Base-by-base conservation (phyloP, 306 rosid species). In the Phaseolus lunatus region DNA sequence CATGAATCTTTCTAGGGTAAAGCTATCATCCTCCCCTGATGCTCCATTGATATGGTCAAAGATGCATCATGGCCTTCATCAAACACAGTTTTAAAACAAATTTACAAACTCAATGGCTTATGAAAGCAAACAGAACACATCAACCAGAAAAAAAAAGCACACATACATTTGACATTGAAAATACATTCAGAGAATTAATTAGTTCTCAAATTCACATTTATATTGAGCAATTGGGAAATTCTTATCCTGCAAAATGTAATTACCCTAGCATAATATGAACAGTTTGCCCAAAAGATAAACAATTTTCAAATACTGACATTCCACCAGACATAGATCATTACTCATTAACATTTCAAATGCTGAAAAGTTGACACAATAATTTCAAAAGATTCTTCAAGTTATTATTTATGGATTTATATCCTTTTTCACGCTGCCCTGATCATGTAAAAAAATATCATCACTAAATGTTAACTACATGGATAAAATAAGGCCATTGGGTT, bases 51-150 rank as follows among this genome's bases (percentile, higher is more conserved):
- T 24, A 50, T 18, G 66, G 37, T 39, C 31, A 66, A 24, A 41
- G 57, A 53, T 26, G 45, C 45, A 66, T 53, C 33, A 43, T 24
- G 11, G 3, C 18, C 7, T 18, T 43, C 65, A 45, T 35, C 29
- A 66, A 10, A 18, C 9, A 57, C 8, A n/a, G 15, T 56, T 44
- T 56, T 20, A 45, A 80, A 67, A 54, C 70, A 53, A 41, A 56
- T 35, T 56, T 45, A 66, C 33, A 62, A 33, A 66, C 48, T 71
- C 56, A 12, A 24, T n/a, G 27, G 27, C 50, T 41, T 26, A 63
- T 43, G 49, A 53, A 72, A 72, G 68, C 45, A 49, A 59, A 61
- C 77, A 70, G 13, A 58, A 19, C 45, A 56, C 11, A 45, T 26
- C 41, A 45, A 27, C 16, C 59, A 54, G 18, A 26, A 49, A 78